Conservation (phyloP, 441 rosid genomes). For the Pelargonium myrrhifolium region DNA sequence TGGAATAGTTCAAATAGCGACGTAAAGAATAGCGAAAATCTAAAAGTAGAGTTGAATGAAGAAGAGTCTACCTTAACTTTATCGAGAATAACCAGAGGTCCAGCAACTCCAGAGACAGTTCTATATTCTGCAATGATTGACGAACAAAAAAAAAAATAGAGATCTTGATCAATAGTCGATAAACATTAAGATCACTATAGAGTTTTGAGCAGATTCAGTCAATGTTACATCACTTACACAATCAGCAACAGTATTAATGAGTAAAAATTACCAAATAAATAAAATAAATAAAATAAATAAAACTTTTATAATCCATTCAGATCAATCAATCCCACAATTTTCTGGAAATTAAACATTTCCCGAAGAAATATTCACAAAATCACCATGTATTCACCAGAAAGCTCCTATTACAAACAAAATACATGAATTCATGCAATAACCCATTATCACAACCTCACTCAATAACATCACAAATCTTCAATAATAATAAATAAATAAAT, state of each 20-base stretch:
- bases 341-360: not conserved
- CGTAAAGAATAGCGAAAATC: not conserved
- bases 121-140: not conserved
- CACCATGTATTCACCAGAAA: not conserved
- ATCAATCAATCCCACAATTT: not conserved
- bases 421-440: not conserved
- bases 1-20: not conserved
- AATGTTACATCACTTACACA: not conserved
- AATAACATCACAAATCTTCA: not conserved
- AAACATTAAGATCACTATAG: not conserved
- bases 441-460: not conserved
- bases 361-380: not conserved
- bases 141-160: not conserved
- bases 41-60: not conserved
- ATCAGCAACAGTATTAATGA: not conserved
- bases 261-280: not conserved
- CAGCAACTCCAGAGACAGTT: conserved; percentile 5
- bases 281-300: not conserved
- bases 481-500: not conserved
- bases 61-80: not conserved
- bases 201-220: not conserved
- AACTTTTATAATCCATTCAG: not conserved
- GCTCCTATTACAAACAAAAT: not conserved
- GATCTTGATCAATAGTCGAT: not conserved
- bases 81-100: not conserved